Conservation (phyloP, 306 rosid genomes). For the Rosa chinensis region DNA sequence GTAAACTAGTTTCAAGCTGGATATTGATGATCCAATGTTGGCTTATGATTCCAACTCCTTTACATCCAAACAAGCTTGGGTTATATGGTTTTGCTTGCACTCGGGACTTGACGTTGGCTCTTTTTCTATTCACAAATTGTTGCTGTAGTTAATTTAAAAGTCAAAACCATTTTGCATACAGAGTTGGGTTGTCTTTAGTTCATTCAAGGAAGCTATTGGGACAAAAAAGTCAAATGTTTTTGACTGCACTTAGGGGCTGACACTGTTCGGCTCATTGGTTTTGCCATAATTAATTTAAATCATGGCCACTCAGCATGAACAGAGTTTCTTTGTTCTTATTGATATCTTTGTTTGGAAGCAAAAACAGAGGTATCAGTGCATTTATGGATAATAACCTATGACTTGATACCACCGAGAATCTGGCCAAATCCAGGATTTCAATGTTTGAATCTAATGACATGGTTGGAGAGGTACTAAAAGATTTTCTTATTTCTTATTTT, state of each 20-base stretch:
- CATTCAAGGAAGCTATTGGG: not conserved
- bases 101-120: not conserved
- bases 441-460: not conserved
- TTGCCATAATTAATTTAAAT: not conserved
- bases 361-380: not conserved
- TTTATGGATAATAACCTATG: not conserved
- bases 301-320: not conserved
- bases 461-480: not conserved
- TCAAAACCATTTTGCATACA: not conserved
- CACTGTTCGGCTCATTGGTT: not conserved
- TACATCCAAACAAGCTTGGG: not conserved
- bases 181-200: not conserved
- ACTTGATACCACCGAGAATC: not conserved
- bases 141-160: not conserved
- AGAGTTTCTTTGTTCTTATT: not conserved
- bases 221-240: not conserved
- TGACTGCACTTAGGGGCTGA: not conserved
- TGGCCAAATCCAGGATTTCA: not conserved
- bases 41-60: not conserved
- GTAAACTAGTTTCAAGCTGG: not conserved
- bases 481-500: too few species aligned
- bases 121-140: not conserved
- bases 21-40: slow-evolving; percentile 4
- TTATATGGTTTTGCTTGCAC: not conserved
- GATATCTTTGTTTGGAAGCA: not conserved